Base-by-base conservation (phyloP, 768 basidiomycete species). In the Pleurotus citrinopileatus region DNA sequence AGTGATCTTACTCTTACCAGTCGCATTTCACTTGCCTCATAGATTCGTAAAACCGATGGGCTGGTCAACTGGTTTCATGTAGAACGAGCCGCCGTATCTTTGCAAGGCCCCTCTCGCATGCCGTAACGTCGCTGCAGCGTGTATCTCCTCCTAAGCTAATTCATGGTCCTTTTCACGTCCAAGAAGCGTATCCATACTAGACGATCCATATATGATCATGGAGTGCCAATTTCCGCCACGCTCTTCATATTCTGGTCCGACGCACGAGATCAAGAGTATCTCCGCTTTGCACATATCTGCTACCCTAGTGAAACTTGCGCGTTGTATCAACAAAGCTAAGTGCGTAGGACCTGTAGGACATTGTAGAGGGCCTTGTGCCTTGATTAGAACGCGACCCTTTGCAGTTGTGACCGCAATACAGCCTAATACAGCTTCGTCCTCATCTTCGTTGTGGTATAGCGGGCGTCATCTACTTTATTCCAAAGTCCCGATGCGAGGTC, bases 191-290 rank as follows among this genome's bases (percentile, higher is more conserved):
- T n/a, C 8, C 38, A 5, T n/a, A 40, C 8, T 5, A 40, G 38
- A 32, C 29, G 38, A 22, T 26, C 28, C 45, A 36, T 22, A 37
- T 51, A 32, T 17, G 48, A 51, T 51, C 48, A 51, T 51, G 29
- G 29, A 37, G 29, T n/a, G 34, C 48, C 48, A 51, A 51, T 36
- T 26, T 51, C 48, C 48, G 48, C 29, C 28, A 20, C 34, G 38
- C 17, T 40, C 12, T 40, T 40, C 10, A 40, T 13, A 40, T 13
- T 19, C 38, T 40, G 10, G 38, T 40, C 38, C 38, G 17, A 40
- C 19, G 17, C 38, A 40, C 45, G n/a, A 7, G 15, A 28, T 26
- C 26, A 26, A 47, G 45, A 47, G 15, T 22, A 27, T 47, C 25
- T 47, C 28, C 17, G 6, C n/a, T 28, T 47, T 15, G 23, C 26